These are phyloP conservation scores for Spergularia azorica DNA, from an alignment of 179 eudicot species.

Conservation along the genomic window DNA sequence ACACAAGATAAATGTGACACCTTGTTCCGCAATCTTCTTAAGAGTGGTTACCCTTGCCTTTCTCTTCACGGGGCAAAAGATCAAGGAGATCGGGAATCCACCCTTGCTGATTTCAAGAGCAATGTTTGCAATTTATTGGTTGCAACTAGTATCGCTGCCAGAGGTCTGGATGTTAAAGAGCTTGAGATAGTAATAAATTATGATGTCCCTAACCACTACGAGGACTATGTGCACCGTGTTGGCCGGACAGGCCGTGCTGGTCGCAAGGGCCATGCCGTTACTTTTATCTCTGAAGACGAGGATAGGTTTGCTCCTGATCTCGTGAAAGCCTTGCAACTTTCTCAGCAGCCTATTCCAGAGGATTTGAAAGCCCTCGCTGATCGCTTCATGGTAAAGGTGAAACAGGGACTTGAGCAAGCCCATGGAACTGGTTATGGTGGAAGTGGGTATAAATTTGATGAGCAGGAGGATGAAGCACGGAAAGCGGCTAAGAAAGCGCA, in stretches of 20 bases:
- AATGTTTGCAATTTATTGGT: conserved; percentile 90
- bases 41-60: conserved; percentile 87
- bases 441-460: conserved; percentile 88
- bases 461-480: conserved; percentile 92
- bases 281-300: conserved; percentile 82
- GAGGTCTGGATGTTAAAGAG: conserved; percentile 95
- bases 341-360: conserved; percentile 84
- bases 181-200: conserved; percentile 84
- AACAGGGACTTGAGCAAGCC: conserved; percentile 82
- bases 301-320: conserved; percentile 84
- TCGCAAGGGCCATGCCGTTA: conserved; percentile 82
- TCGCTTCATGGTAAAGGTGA: conserved; percentile 81
- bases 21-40: conserved; percentile 66
- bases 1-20: conserved; percentile 87
- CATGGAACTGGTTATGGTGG: conserved; percentile 97
- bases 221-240: conserved; percentile 93
- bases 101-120: conserved; percentile 85
- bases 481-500: conserved; percentile 96
- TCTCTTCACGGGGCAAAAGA: conserved; percentile 96
- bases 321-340: conserved; percentile 74
- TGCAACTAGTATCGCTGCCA: conserved; percentile 93
- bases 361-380: conserved; percentile 85
- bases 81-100: conserved; percentile 94
- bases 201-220: conserved; percentile 91
- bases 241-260: conserved; percentile 98